Base-by-base conservation (phyloP, 441 rosid species). In the Cnidoscolus chayamansa region DNA sequence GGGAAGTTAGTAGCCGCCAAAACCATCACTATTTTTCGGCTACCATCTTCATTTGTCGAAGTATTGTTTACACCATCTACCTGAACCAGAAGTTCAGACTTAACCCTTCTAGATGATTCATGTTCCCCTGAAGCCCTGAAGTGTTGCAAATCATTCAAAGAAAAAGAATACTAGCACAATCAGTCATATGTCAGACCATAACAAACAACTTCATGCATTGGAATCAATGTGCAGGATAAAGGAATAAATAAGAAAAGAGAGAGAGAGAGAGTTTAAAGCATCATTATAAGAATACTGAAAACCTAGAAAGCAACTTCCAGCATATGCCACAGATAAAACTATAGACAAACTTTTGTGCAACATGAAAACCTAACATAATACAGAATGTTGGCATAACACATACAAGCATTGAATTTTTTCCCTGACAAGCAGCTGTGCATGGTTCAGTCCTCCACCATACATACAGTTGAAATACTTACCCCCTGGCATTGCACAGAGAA, bases 81-180 rank as follows among this genome's bases (percentile, higher is more conserved):
- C 88, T 95, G 99, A 88, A 95, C 99, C 70, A 95, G 89, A 83
- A 93, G 99, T 85, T 95, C 99, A 50, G 99, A 95, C 81, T 95
- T 95, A 71, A 95, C 99, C 86, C 99, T 89, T 84, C 99, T 88
- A 35, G 99, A 93, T 50, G 99, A 93, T 81, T 96, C 99, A 79
- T 96, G 99, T 84, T 96, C 98, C 74, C 98, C 99, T 1, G 98
- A 93, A 72, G 97, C 97, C 74, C 99, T 96, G 74, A 66, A 83
- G 20, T 70, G 77, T 60, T 48, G 51, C 54, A 67, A 13, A 2
- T 19, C 62, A 69, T 32, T 51, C 32, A 53, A 72, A 4, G 32
- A 19, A 16, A 45, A 70, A 47, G 11, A 73, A 55, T 49, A 7
- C 19, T 3, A 65, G 19, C 32, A 51, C 15, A 61, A 60, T 56